Percentiles rank a stretch among this genome's conserved stretches.
phyloP scores from a whole-genome alignment of 495 filamentous ascomycete genomes.

The Tuber indicum region DNA sequence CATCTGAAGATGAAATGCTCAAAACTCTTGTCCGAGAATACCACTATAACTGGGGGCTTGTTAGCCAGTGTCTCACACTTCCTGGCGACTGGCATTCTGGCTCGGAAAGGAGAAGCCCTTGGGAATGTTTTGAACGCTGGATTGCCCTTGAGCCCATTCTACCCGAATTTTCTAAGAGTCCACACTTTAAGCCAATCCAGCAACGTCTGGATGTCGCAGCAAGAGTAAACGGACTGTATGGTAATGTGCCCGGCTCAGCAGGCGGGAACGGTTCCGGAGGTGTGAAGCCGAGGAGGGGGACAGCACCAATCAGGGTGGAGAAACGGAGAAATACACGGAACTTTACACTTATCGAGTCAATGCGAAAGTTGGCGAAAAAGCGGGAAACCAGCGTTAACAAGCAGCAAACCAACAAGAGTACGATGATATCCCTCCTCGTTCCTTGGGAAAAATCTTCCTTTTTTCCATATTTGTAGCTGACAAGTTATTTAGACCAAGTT shows the following conservation, averaged over 20 bases:
- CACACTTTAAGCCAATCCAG: slow-evolving; percentile 61
- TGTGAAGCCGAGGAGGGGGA: slow-evolving; percentile 36
- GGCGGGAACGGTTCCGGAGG: slow-evolving; percentile 23
- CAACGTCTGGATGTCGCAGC: slow-evolving; percentile 39
- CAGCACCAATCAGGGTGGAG: slow-evolving; percentile 58
- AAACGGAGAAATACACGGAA: slow-evolving; percentile 76
- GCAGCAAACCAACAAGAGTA: slow-evolving; percentile 56
- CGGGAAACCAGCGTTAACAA: slow-evolving; percentile 78
- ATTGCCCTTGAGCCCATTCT: slow-evolving; percentile 80
- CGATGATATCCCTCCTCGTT: slow-evolving; percentile 10
- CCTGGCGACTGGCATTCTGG: slow-evolving; percentile 70
- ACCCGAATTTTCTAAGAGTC: slow-evolving; percentile 83
- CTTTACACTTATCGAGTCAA: slow-evolving; percentile 80
- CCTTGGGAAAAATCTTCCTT: neutral
- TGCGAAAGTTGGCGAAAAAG: slow-evolving; percentile 93
- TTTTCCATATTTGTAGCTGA: neutral
- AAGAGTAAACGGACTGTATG: slow-evolving; percentile 24
- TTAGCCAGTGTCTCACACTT: slow-evolving; percentile 68
- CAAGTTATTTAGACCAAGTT: slow-evolving; percentile 7
- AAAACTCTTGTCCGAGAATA: slow-evolving; percentile 80
- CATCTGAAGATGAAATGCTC: slow-evolving; percentile 80
- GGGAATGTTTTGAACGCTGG: slow-evolving; percentile 99
- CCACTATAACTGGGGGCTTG: slow-evolving; percentile 93
- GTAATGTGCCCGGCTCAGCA: slow-evolving; percentile 20
- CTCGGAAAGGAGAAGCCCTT: slow-evolving; percentile 84